Evolutionary conservation across 2,329 filamentous ascomycete species (phyloP).

Genomic region (Claviceps pazoutovae): DNA sequence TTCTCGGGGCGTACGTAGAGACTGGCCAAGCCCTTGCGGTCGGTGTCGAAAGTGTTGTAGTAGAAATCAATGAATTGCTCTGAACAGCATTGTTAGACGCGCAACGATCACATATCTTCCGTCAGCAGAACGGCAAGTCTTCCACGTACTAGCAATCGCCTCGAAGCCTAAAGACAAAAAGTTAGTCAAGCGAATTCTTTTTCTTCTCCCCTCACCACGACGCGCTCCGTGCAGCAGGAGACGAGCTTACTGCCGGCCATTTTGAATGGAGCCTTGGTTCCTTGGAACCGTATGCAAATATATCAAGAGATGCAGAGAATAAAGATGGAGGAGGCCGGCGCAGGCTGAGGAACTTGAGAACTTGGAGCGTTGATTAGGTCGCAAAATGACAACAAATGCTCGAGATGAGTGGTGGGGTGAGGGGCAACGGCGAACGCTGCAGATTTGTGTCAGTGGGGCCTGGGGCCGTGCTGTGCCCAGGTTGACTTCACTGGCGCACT

Average conservation of each 20-base stretch:
- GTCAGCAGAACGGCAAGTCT: not conserved
- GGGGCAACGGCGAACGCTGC: constrained; percentile 19
- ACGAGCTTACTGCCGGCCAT: constrained; percentile 20
- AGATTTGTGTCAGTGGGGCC: constrained; percentile 13
- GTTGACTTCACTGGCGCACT: constrained; percentile 5
- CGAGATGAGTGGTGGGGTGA: constrained; percentile 17
- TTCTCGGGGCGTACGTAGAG: constrained; percentile 68
- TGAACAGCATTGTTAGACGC: constrained; percentile 22
- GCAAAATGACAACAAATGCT: constrained; percentile 15
- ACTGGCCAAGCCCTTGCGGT: constrained; percentile 47
- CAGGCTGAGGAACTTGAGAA: constrained; percentile 1
- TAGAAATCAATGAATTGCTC: constrained; percentile 84
- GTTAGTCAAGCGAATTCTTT: constrained; percentile 9
- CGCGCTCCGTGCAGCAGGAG: not conserved
- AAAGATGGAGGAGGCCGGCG: constrained; percentile 1
- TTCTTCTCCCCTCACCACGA: constrained; percentile 5
- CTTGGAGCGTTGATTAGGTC: constrained; percentile 14
- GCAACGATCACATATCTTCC: not conserved
- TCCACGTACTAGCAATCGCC: constrained; percentile 31
- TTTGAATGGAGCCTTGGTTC: constrained; percentile 11
- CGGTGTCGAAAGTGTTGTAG: constrained; percentile 72
- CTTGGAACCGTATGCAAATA: not conserved
- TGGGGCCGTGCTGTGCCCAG: constrained; percentile 6
- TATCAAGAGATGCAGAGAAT: constrained; percentile 3
- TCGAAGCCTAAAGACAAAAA: constrained; percentile 24